Evolutionary conservation across 1,284 basidiomycete species (phyloP), one percentile per base, ranked within the genome.

Genomic region (Flammula alnicola): DNA sequence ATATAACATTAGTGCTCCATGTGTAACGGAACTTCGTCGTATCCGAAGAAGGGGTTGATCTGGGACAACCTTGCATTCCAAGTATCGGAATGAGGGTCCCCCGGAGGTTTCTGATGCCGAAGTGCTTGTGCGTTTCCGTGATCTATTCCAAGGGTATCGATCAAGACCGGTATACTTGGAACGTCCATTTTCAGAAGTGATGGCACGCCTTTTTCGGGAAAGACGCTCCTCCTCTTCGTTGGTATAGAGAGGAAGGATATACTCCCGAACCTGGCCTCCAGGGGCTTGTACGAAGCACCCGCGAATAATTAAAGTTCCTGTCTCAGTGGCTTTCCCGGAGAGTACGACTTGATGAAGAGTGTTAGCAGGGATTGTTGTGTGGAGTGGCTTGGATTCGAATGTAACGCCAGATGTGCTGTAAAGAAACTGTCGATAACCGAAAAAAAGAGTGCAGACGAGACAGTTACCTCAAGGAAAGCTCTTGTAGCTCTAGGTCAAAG

Each of bases 1-100:
- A 63, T 94, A 96, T 44, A 99, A 73, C 88, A 96, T 95, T 22
- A 98, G 74, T 1, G 93, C 92, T 2, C 93, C 93, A 62, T 96
- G 91, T 0, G 87, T 93, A 12, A 97, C 73, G 5, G 91, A 92
- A n/a, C 88, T 90, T 64, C 91, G 79, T 54, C 91, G 80, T 62
- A 97, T 88, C 47, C 91, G 82, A 45, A 98, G 71, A 25, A 93
- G 68, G 3, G 96, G 96, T 62, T 95, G 92, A 56, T 93, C 86
- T 2, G 89, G 84, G 7, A 95, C 84, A 12, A 98, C 88, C 26
- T 78, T 73, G 63, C 87, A 91, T 61, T 93, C 81, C 57, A 94
- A 63, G 61, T 84, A 92, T 32, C 70, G 71, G 35, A 75, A 62
- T 23, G 69, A 52, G 41, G 65, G 61, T 49, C 67, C 66, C 32